Evolutionary conservation across 805 yeast species (phyloP).

Genomic region (Spencermartinsiella europaea): DNA sequence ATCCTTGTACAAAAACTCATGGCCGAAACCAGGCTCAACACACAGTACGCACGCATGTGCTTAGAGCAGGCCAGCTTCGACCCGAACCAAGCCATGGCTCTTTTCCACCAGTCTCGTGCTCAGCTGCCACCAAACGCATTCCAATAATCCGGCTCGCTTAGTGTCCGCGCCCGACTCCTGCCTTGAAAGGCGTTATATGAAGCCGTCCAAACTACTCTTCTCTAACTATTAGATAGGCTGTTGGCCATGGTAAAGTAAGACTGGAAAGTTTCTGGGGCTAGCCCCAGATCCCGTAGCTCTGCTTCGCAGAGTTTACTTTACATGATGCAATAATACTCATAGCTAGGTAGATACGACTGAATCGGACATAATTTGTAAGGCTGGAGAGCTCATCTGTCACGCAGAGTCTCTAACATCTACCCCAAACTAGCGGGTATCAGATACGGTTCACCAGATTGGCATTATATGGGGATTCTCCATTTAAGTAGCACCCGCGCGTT

Average conservation of each 20-base stretch:
- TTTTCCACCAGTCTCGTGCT: slow-evolving; percentile 63
- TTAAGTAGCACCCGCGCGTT: too few species aligned
- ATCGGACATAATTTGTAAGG: too few species aligned
- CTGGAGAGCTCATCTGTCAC: too few species aligned
- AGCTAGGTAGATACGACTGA: not conserved
- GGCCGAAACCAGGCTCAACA: slow-evolving; percentile 65
- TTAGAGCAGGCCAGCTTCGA: slow-evolving; percentile 88
- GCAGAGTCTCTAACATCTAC: too few species aligned
- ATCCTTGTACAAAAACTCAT: slow-evolving; percentile 60
- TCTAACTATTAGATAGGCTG: not conserved
- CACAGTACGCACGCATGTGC: slow-evolving; percentile 76
- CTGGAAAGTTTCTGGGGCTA: not conserved
- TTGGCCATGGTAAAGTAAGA: not conserved
- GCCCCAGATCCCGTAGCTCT: too few species aligned
- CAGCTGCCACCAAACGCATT: slow-evolving; percentile 58
- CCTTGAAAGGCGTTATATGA: slow-evolving; percentile 15
- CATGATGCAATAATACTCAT: not conserved
- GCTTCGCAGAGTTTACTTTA: too few species aligned
- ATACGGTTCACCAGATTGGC: too few species aligned
- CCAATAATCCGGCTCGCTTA: too few species aligned
- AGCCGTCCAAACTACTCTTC: not conserved
- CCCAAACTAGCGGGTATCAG: too few species aligned
- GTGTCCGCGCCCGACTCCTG: slow-evolving; percentile 20
- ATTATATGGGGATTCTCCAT: too few species aligned
- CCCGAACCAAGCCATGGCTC: slow-evolving; percentile 58